These are phyloP conservation scores for Xylaria digitata DNA, from an alignment of 2,329 filamentous ascomycete species.

Conservation along the genomic window DNA sequence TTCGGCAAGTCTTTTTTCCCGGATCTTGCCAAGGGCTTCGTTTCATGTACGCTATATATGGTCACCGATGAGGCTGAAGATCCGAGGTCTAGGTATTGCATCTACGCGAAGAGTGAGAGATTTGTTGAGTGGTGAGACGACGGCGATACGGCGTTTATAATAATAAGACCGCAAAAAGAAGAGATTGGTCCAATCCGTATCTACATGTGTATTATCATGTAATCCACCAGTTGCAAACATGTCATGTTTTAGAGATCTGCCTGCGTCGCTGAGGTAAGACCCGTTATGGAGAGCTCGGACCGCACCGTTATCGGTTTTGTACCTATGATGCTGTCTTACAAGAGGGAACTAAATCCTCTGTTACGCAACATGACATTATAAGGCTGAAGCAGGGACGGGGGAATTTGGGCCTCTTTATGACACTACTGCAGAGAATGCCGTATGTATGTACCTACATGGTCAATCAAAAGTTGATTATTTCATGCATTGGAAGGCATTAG, in stretches of 20 bases:
- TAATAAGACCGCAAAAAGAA: not conserved
- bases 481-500: too few relatives aligned
- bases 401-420: too few relatives aligned
- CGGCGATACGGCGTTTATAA: not conserved
- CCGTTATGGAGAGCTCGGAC: slow-evolving; percentile 17
- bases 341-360: not conserved
- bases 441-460: too few relatives aligned
- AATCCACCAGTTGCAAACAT: too few relatives aligned
- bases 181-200: not conserved
- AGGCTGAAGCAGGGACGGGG: slow-evolving; percentile 7
- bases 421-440: too few relatives aligned
- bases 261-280: not conserved
- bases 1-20: slow-evolving; percentile 4
- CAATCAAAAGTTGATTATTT: too few relatives aligned
- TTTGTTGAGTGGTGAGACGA: not conserved
- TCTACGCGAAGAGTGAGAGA: not conserved
- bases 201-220: too few relatives aligned
- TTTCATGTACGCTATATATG: slow-evolving; percentile 12
- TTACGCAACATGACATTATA: slow-evolving; percentile 6
- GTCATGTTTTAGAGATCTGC: too few relatives aligned
- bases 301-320: slow-evolving; percentile 11
- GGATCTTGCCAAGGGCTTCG: not conserved
- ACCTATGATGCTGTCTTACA: not conserved
- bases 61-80: not conserved
- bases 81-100: not conserved